Base-by-base conservation (phyloP, 768 basidiomycete genomes). In the Suillus luteus region DNA sequence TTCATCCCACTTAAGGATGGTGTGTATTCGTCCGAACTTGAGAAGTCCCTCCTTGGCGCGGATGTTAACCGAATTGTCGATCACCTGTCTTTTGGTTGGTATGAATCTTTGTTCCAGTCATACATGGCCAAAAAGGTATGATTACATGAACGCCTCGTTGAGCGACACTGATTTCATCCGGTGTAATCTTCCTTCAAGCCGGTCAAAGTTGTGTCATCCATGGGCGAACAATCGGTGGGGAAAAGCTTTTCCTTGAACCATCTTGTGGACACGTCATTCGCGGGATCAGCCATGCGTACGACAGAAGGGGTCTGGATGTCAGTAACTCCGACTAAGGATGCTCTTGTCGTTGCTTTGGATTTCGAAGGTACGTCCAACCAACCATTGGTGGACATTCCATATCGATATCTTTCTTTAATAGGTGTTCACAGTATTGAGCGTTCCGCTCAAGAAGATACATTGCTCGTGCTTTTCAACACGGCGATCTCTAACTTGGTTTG, bases 271-370 rank as follows among this genome's bases (percentile, higher is more conserved):
- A 86, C 86, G 0, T 88, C 87, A 0, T 88, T 89, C 66, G 85
- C 85, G 9, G 87, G 87, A 1, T 84, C 81, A 10, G 87, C 86
- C 0, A 86, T 88, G 85, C 76, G 85, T n/a, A 87, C 86, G 10
- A 88, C 84, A 69, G 85, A 86, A 74, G 86, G 86, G 5, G 85
- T 87, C 2, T 88, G 86, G 87, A 83, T 88, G 81, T 87, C 86
- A 0, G 84, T 85, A 9, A 86, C 86, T 1, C 87, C 87, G 0
- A 87, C 86, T 0, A 75, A 81, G 55, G 81, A 85, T 27, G 72
- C 72, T 0, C 68, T 88, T 11, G 75, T 88, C 11, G 85, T 88
- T 1, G 82, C 86, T 3, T 78, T 88, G 7, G 87, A 88, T 65
- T 88, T 88, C 51, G 87, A 88, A 80, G 87, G 87, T 81, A 9